Conservation (phyloP, 1,284 basidiomycete species). For the Ustilago crameri region DNA sequence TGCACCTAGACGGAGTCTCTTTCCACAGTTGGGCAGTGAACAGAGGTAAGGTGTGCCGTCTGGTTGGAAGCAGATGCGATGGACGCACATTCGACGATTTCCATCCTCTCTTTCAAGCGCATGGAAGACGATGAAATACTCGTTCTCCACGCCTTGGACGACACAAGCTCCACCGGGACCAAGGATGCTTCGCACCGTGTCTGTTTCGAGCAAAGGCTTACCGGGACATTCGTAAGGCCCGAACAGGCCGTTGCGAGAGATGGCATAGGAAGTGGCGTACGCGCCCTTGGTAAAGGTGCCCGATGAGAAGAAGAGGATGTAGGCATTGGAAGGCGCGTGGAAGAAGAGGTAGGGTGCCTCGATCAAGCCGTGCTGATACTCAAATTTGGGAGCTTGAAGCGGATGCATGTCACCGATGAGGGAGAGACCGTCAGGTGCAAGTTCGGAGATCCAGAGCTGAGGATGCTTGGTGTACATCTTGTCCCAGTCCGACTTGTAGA, state of each 20-base stretch:
- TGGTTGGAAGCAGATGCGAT: conserved; percentile 34
- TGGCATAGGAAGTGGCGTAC: conserved; percentile 54
- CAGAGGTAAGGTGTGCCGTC: conserved; percentile 49
- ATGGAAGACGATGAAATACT: conserved; percentile 57
- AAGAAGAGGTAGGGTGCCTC: conserved; percentile 58
- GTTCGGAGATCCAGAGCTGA: conserved; percentile 57
- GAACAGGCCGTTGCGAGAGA: conserved; percentile 48
- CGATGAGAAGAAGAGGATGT: conserved; percentile 57
- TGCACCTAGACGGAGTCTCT: conserved; percentile 47
- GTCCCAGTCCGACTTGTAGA: conserved; percentile 53
- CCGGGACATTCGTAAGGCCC: conserved; percentile 46
- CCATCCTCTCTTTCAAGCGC: conserved; percentile 47
- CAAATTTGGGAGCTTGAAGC: conserved; percentile 40
- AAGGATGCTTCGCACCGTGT: conserved; percentile 31
- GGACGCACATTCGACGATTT: conserved; percentile 50
- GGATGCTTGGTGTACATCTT: conserved; percentile 51
- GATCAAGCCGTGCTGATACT: conserved; percentile 46
- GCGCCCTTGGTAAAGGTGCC: conserved; percentile 52
- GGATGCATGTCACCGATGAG: conserved; percentile 49
- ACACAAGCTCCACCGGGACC: conserved; percentile 56
- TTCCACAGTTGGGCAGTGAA: conserved; percentile 48
- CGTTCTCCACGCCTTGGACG: conserved; percentile 46
- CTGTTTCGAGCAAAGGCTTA: conserved; percentile 47
- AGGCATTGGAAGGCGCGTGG: conserved; percentile 42
- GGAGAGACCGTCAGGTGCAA: conserved; percentile 51